These are phyloP conservation scores for Coemansia sp. DNA, from an alignment of 192 early-diverging fungal species.

Conservation along the genomic window DNA sequence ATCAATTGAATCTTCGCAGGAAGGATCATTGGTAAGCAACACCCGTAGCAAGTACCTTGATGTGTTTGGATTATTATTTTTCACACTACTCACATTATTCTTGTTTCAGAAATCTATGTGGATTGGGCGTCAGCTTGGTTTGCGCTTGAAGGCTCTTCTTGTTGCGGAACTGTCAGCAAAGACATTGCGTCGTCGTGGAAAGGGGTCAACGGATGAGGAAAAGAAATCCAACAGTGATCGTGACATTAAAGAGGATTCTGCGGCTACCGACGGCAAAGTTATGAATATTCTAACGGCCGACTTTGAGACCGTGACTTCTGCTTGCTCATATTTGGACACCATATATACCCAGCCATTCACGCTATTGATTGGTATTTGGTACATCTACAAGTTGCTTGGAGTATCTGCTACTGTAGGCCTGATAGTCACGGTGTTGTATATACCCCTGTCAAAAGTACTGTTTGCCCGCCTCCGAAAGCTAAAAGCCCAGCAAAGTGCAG, in stretches of 20 bases:
- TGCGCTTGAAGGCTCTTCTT: slow-evolving; percentile 61
- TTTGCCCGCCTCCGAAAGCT: slow-evolving; percentile 53
- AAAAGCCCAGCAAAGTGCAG: neutral
- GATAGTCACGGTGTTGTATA: slow-evolving; percentile 62
- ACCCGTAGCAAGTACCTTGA: slow-evolving; percentile 55
- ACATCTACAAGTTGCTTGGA: slow-evolving; percentile 79
- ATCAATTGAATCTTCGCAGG: slow-evolving; percentile 52
- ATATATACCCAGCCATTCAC: slow-evolving; percentile 51
- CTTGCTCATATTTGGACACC: slow-evolving; percentile 54
- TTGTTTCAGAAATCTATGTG: slow-evolving; percentile 59
- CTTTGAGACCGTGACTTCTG: slow-evolving; percentile 26
- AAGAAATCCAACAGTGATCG: neutral
- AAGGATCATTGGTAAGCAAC: slow-evolving; percentile 1
- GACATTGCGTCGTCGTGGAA: slow-evolving; percentile 55
- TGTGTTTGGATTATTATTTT: slow-evolving; percentile 61
- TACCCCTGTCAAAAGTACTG: slow-evolving; percentile 60
- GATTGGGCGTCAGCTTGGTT: slow-evolving; percentile 63
- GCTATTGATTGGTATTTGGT: slow-evolving; percentile 66
- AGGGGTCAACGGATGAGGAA: slow-evolving; percentile 39
- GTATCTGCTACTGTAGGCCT: slow-evolving; percentile 80
- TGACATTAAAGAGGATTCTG: slow-evolving; percentile 25
- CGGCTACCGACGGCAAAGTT: slow-evolving; percentile 62
- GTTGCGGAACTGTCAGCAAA: slow-evolving; percentile 68
- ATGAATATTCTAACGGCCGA: slow-evolving; percentile 74
- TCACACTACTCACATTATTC: slow-evolving; percentile 29